Base-by-base conservation (phyloP, 2,329 filamentous ascomycete genomes). In the Alternaria incomplexa region DNA sequence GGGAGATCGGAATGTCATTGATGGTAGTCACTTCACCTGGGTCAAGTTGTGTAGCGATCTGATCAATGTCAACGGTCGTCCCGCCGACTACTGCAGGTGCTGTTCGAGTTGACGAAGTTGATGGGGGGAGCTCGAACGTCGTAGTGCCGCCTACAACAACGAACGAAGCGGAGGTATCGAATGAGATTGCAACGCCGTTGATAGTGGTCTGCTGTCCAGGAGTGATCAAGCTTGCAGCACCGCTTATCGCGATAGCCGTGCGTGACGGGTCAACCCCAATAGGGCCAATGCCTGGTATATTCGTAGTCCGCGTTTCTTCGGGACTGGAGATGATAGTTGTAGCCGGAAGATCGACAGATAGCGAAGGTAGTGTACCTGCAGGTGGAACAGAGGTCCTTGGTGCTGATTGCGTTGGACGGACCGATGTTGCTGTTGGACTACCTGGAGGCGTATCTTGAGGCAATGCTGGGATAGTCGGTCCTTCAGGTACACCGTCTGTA, bases 181-280 rank as follows among this genome's bases (percentile, higher is more conserved):
- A 26, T 1, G 56, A 54, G 8, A 58, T 46, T 11, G 56, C 25
- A 17, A 54, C 12, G 6, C 46, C 6, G 40, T 45, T 26, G 20
- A 58, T 22, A 7, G 36, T 58, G 7, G 56, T 58, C 7, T 58
- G 48, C 9, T 53, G 47, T 20, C 56, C 56, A 12, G 56, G 15
- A 3, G 3, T 15, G 10, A 58, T 32, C 8, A 9, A 22, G 6
- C 25, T 46, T 5, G 15, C 6, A 7, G 36, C 44, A 20, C 40
- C 40, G 20, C 48, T 15, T 0, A 58, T 1, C 6, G 46, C 8
- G 4, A 58, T 40, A 13, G 3, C 48, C 13, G 56, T 46, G 7
- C 4, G 32, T 0, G 56, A 58, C 3, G 56, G 56, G 1, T 53
- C 47, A 2, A 58, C 11, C 1, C 17, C 6, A 15, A 58, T 1